Evolutionary conservation across 2,329 filamentous ascomycete genomes (phyloP).

Genomic region (Trichoderma aggressivum): DNA sequence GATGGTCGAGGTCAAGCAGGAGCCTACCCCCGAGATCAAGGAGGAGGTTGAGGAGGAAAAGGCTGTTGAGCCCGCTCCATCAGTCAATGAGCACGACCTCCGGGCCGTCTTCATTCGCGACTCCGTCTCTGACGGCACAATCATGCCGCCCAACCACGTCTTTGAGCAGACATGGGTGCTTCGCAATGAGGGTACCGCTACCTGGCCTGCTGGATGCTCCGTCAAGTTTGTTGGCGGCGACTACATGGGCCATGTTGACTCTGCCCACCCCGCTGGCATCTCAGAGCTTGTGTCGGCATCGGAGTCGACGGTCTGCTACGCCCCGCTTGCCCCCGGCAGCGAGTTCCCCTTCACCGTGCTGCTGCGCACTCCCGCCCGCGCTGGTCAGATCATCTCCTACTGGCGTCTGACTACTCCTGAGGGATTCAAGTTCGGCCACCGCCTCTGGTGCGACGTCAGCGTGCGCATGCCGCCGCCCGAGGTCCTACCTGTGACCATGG

Average conservation of each 20-base stretch:
- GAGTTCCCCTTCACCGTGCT: conserved; percentile 77
- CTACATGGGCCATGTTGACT: conserved; percentile 91
- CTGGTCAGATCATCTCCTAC: conserved; percentile 85
- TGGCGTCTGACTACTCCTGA: conserved; percentile 86
- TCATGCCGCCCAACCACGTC: conserved; percentile 64
- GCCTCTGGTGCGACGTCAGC: conserved; percentile 89
- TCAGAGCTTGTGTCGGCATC: conserved; percentile 73
- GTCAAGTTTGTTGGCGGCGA: conserved; percentile 92
- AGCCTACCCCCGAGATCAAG: conserved; percentile 24
- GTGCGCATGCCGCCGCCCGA: conserved; percentile 48
- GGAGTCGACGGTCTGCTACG: conserved; percentile 74
- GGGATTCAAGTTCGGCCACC: conserved; percentile 83
- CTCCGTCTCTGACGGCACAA: conserved; percentile 72
- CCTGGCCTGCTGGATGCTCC: conserved; percentile 86
- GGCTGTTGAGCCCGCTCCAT: conserved; percentile 14
- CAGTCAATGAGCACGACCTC: conserved; percentile 35
- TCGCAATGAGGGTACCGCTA: conserved; percentile 71
- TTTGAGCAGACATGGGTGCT: conserved; percentile 93
- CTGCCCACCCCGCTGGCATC: conserved; percentile 72
- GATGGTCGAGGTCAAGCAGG: neutral
- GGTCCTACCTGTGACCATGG: conserved; percentile 26
- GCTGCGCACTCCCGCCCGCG: conserved; percentile 73
- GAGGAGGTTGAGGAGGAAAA: conserved; percentile 27
- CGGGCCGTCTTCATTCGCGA: conserved; percentile 70
- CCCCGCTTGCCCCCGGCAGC: conserved; percentile 68